Conservation (phyloP, 306 rosid species). For the Quillaja saponaria region DNA sequence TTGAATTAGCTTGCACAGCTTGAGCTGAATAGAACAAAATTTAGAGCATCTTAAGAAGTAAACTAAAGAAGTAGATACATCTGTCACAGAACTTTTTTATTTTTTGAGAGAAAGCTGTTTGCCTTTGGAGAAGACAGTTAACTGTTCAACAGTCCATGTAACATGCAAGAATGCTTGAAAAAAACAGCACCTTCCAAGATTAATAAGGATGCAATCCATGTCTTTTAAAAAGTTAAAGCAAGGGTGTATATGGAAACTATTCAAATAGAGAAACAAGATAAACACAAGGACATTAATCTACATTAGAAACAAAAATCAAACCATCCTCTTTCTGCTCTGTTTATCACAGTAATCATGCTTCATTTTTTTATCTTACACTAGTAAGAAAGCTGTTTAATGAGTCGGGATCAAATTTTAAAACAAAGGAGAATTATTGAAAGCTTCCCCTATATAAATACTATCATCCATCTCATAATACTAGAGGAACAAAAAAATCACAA, state of each 20-base stretch:
- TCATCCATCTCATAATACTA: constrained; percentile 43
- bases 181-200: constrained; percentile 30
- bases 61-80: too few species aligned
- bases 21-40: too few species aligned
- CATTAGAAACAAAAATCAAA: constrained; percentile 12
- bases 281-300: neutral
- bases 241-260: too few species aligned
- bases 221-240: constrained; percentile 32
- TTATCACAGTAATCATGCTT: neutral
- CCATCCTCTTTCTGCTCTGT: neutral
- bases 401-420: constrained; percentile 13
- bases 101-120: constrained; percentile 42
- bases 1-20: too few species aligned
- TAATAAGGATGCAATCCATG: constrained; percentile 20
- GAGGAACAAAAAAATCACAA: constrained; percentile 52
- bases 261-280: too few species aligned
- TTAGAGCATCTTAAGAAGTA: too few species aligned
- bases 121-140: constrained; percentile 35
- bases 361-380: neutral
- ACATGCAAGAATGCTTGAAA: constrained; percentile 31
- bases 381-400: constrained; percentile 11
- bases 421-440: constrained; percentile 53
- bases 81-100: too few species aligned
- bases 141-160: constrained; percentile 21
- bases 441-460: constrained; percentile 59